Evolutionary conservation across 108 stramenopile genomes (phyloP).

Genomic region (Skeletonema potamos): DNA sequence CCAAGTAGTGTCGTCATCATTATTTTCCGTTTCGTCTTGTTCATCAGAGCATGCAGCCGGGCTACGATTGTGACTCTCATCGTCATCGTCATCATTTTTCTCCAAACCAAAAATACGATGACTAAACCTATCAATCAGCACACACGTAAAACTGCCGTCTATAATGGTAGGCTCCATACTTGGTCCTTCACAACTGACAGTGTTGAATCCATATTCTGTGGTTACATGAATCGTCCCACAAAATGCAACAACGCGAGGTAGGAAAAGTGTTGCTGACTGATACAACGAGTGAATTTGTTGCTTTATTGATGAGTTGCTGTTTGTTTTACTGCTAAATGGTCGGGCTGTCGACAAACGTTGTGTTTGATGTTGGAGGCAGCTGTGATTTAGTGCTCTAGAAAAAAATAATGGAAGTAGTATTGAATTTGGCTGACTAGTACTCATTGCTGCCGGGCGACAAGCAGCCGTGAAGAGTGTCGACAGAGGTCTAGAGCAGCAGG

Average conservation of each 20-base stretch:
- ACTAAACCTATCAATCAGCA: slow-evolving; percentile 80
- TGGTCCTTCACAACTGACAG: slow-evolving; percentile 87
- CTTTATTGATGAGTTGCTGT: not conserved
- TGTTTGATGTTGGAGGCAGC: not conserved
- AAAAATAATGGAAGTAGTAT: too few relatives aligned
- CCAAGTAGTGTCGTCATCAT: slow-evolving; percentile 7
- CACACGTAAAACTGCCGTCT: slow-evolving; percentile 39
- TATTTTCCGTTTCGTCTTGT: not conserved
- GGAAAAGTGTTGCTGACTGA: slow-evolving; percentile 6
- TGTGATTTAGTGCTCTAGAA: not conserved
- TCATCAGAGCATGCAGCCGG: not conserved
- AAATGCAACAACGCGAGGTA: slow-evolving; percentile 24
- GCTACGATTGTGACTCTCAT: not conserved
- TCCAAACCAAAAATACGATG: slow-evolving; percentile 64
- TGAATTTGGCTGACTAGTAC: not conserved
- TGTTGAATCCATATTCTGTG: slow-evolving; percentile 76
- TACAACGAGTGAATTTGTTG: slow-evolving; percentile 10
- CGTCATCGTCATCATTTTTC: slow-evolving; percentile 16
- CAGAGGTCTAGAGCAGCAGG: not conserved
- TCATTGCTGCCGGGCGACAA: not conserved
- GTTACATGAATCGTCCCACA: slow-evolving; percentile 62
- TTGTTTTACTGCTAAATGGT: not conserved
- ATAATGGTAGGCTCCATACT: slow-evolving; percentile 93
- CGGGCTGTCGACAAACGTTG: not conserved
- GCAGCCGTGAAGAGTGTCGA: not conserved